A percentile compares a stretch with the other conserved stretches of the same genome.
phyloP scores from a whole-genome alignment of 768 basidiomycete species.

The Rhizopogon vinicolor region DNA sequence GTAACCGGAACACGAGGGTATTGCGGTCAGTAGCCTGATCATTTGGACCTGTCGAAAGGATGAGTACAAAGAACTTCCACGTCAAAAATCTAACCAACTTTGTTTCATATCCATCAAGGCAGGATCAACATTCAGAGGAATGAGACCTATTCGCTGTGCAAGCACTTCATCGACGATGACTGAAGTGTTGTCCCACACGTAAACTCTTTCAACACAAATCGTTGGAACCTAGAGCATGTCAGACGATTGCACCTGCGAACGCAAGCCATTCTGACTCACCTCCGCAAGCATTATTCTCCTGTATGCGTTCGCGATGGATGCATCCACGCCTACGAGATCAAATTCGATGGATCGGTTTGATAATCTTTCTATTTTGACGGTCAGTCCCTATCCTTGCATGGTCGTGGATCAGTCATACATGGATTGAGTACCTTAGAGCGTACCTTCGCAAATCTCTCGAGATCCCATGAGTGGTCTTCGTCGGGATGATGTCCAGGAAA shows the following conservation, averaged over 20 bases:
- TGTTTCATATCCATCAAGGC: slow-evolving; percentile 55
- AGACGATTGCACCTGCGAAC: not conserved
- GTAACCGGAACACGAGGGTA: slow-evolving; percentile 83
- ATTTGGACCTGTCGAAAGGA: slow-evolving; percentile 26
- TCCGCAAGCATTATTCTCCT: slow-evolving; percentile 92
- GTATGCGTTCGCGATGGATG: slow-evolving; percentile 93
- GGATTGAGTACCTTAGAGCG: slow-evolving; percentile 17
- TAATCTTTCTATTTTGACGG: slow-evolving; percentile 70
- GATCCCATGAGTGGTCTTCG: slow-evolving; percentile 83
- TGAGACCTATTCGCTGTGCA: slow-evolving; percentile 84
- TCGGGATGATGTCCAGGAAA: slow-evolving; percentile 86
- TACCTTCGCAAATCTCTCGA: slow-evolving; percentile 73
- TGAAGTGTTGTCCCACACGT: slow-evolving; percentile 91
- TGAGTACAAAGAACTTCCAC: not conserved
- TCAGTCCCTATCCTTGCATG: slow-evolving; percentile 53
- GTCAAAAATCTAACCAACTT: slow-evolving; percentile 21
- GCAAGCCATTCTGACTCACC: slow-evolving; percentile 39
- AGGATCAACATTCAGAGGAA: slow-evolving; percentile 88
- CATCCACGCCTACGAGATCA: slow-evolving; percentile 93
- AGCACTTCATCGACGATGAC: slow-evolving; percentile 94
- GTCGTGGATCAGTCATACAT: slow-evolving; percentile 5
- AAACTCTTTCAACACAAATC: slow-evolving; percentile 85
- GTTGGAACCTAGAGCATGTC: slow-evolving; percentile 68
- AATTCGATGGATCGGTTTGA: slow-evolving; percentile 88
- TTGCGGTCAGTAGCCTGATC: slow-evolving; percentile 81